phyloP scores from a whole-genome alignment of 352 stramenopile genomes.

The Phytophthora boehmeriae region DNA sequence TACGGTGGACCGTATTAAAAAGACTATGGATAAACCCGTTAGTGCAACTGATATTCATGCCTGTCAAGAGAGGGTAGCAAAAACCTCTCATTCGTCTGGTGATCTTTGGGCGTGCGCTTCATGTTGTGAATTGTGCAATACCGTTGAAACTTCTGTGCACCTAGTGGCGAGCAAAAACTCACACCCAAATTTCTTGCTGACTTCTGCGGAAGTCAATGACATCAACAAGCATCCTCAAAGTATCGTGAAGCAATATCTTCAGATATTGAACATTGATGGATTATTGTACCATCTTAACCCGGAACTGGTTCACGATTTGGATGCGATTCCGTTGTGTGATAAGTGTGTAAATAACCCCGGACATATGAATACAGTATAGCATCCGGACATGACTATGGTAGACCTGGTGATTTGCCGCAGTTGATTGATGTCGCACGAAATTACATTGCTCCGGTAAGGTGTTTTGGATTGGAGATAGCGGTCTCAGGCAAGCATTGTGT shows the following conservation, averaged over 20 bases:
- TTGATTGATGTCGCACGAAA: constrained; percentile 8
- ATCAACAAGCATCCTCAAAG: neutral
- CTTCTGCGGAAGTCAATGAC: neutral
- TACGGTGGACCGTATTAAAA: neutral
- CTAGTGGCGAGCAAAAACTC: neutral
- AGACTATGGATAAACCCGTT: neutral
- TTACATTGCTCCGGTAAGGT: constrained; percentile 3
- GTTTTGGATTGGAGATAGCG: neutral
- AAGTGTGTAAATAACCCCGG: constrained; percentile 2
- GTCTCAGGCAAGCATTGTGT: constrained; percentile 2
- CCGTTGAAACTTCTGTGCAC: neutral
- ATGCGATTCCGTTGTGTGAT: neutral
- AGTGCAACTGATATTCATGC: neutral
- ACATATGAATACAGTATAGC: constrained; percentile 5
- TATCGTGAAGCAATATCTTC: neutral
- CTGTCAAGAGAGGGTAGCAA: neutral
- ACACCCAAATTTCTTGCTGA: neutral
- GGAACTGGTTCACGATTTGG: constrained; percentile 1
- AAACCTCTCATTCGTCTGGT: neutral
- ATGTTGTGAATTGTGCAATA: constrained; percentile 14
- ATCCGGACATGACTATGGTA: constrained; percentile 12
- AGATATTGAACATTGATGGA: neutral
- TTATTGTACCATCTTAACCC: constrained; percentile 11
- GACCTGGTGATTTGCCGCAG: neutral
- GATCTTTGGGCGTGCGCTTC: constrained; percentile 9